Evolutionary conservation across 2,329 filamentous ascomycete species (phyloP).

Genomic region (Colletotrichum incanum): DNA sequence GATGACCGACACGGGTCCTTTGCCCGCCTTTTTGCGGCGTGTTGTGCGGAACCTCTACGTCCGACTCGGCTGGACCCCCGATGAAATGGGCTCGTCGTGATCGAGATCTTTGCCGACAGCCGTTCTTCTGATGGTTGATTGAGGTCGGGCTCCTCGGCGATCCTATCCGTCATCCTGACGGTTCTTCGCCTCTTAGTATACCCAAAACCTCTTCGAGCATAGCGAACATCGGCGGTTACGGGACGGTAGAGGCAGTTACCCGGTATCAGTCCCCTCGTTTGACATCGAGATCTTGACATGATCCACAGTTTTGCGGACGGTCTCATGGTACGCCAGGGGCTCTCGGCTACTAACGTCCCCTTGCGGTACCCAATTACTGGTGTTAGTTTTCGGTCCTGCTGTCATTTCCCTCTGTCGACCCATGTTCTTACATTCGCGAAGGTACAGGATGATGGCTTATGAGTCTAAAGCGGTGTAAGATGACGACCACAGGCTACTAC

Average conservation of each 20-base stretch:
- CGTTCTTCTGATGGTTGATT: constrained; percentile 8
- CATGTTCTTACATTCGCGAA: neutral
- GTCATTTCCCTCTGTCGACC: neutral
- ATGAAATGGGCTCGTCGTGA: neutral
- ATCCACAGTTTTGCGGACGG: neutral
- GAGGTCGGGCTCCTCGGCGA: neutral
- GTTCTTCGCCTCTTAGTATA: neutral
- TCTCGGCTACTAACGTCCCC: neutral
- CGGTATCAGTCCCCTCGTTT: neutral
- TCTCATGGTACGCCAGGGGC: neutral
- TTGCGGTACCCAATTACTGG: neutral
- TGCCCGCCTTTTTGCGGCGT: neutral
- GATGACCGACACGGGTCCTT: neutral
- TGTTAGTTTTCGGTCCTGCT: neutral
- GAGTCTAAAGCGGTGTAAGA: neutral
- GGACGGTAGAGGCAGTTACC: neutral
- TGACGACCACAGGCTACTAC: neutral
- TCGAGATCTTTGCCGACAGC: constrained; percentile 9
- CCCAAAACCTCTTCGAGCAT: neutral
- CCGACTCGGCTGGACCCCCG: constrained; percentile 2
- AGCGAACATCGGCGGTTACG: neutral
- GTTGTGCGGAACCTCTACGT: constrained; percentile 3
- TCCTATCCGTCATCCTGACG: constrained; percentile 31
- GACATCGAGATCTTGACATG: constrained; percentile 7
- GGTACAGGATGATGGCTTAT: no score